phyloP scores from a whole-genome alignment of 108 stramenopile species.

The Bacterosira constricta region DNA sequence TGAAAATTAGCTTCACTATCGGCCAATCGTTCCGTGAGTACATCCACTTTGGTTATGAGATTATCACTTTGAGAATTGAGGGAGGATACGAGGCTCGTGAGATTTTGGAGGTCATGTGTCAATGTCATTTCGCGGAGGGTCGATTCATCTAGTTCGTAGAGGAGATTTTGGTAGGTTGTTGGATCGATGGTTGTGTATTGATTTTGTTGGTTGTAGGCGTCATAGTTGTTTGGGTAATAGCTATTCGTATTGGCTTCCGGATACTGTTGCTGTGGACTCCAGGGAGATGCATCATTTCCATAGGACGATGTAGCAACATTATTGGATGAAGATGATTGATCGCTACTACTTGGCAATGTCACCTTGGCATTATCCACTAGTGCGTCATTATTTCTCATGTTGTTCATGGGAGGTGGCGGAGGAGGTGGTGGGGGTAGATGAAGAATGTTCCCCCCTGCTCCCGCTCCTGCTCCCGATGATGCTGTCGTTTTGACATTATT shows the following conservation, averaged over 20 bases:
- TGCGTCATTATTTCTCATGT: neutral
- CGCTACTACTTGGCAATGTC: too few relatives aligned
- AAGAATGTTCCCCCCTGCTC: neutral
- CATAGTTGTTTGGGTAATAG: slow-evolving; percentile 1
- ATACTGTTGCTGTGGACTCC: neutral
- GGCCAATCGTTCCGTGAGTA: slow-evolving; percentile 76
- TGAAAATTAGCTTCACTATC: slow-evolving; percentile 64
- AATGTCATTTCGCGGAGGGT: slow-evolving; percentile 49
- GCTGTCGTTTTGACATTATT: neutral
- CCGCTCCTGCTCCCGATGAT: neutral
- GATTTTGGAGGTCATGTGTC: slow-evolving; percentile 40
- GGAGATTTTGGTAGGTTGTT: slow-evolving; percentile 31
- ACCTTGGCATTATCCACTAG: neutral
- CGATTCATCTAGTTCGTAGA: slow-evolving; percentile 46
- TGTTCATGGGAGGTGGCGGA: neutral
- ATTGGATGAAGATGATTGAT: too few relatives aligned
- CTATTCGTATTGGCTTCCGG: neutral
- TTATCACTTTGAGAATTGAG: slow-evolving; percentile 18
- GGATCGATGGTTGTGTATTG: slow-evolving; percentile 1
- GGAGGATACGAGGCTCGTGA: slow-evolving; percentile 19
- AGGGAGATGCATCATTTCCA: neutral
- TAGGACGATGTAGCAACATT: too few relatives aligned
- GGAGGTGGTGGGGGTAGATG: neutral
- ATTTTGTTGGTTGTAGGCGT: slow-evolving; percentile 10
- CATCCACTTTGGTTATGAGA: slow-evolving; percentile 46